Conservation (phyloP, 768 basidiomycete genomes). For the Porphyrellus cyaneotinctus region DNA sequence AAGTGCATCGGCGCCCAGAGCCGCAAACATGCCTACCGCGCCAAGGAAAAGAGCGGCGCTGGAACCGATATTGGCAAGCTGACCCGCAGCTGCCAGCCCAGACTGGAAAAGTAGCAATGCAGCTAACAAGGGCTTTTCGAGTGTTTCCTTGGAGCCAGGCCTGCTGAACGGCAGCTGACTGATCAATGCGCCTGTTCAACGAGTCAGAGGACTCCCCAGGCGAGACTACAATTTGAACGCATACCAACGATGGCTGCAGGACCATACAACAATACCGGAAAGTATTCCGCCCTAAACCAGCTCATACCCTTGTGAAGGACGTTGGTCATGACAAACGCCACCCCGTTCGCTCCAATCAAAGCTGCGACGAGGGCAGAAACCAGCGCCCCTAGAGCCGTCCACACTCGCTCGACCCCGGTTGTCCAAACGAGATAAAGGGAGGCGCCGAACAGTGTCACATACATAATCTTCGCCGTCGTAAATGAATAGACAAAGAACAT, state of each 20-base stretch:
- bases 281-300: slow-evolving; percentile 78
- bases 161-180: slow-evolving; percentile 55
- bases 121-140: slow-evolving; percentile 60
- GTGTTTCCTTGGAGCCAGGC: slow-evolving; percentile 25
- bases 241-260: slow-evolving; percentile 70
- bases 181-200: slow-evolving; percentile 49
- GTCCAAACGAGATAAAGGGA: slow-evolving; percentile 43
- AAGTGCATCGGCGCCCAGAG: slow-evolving; percentile 51
- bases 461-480: slow-evolving; percentile 61
- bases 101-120: slow-evolving; percentile 61
- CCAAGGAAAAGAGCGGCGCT: slow-evolving; percentile 70
- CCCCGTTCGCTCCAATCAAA: slow-evolving; percentile 58
- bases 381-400: slow-evolving; percentile 46
- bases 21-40: slow-evolving; percentile 51
- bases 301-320: slow-evolving; percentile 69
- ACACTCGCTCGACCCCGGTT: slow-evolving; percentile 27
- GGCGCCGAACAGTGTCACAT: slow-evolving; percentile 46
- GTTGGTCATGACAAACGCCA: slow-evolving; percentile 64
- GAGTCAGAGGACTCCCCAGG: not conserved
- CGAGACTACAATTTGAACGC: slow-evolving; percentile 17
- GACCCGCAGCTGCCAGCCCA: slow-evolving; percentile 51
- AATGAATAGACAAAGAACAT: slow-evolving; percentile 73
- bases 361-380: slow-evolving; percentile 51
- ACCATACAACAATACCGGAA: slow-evolving; percentile 64
- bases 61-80: slow-evolving; percentile 69